Evolutionary conservation across 805 yeast genomes (phyloP).

Genomic region (Candida wancherniae): DNA sequence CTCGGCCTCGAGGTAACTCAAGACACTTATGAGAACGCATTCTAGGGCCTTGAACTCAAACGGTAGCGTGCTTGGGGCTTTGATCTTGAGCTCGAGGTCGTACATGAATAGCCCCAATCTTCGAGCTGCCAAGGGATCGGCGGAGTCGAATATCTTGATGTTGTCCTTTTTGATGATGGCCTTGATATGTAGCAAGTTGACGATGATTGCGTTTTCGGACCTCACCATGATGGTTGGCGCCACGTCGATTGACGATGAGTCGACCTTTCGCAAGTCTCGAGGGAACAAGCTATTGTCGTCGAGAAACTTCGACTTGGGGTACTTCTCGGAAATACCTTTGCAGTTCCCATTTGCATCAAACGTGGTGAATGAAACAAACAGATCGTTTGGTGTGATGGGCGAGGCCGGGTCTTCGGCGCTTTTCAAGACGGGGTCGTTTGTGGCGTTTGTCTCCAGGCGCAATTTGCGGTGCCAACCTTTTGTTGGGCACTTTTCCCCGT

Average conservation of each 20-base stretch:
- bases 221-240: conserved; percentile 87
- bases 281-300: conserved; percentile 72
- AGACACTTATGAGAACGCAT: conserved; percentile 73
- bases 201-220: conserved; percentile 63
- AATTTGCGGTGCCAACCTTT: too few species aligned
- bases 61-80: conserved; percentile 21
- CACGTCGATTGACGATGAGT: conserved; percentile 67
- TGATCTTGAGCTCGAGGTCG: conserved; percentile 73
- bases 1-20: conserved; percentile 75
- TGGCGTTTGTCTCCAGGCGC: too few species aligned
- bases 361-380: conserved; percentile 72
- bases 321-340: conserved; percentile 62
- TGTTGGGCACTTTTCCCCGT: too few species aligned
- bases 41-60: conserved; percentile 85
- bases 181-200: conserved; percentile 81
- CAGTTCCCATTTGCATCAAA: conserved; percentile 69
- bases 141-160: conserved; percentile 80
- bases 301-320: conserved; percentile 68
- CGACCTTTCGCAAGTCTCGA: conserved; percentile 81
- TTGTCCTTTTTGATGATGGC: conserved; percentile 79
- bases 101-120: conserved; percentile 75
- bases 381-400: conserved; percentile 45
- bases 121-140: conserved; percentile 61
- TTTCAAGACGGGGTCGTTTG: too few species aligned
- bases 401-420: too few species aligned